Conservation (phyloP, 495 filamentous ascomycete species). For the Opeltia flavorubescens region DNA sequence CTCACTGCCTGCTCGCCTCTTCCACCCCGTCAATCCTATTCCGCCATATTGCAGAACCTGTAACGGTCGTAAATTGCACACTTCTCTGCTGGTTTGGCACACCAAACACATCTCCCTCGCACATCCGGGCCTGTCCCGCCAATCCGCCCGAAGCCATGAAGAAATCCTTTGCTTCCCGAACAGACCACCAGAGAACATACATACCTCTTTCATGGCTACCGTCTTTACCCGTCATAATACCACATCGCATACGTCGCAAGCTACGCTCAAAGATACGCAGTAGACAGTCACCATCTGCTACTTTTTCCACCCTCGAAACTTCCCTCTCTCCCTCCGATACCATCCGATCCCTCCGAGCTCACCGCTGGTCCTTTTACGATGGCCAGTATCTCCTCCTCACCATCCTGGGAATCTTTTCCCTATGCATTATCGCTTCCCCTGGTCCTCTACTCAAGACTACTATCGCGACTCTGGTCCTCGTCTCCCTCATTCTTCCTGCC, state of each 20-base stretch:
- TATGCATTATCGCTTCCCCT: slow-evolving; percentile 63
- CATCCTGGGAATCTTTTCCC: slow-evolving; percentile 61
- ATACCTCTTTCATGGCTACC: slow-evolving; percentile 15
- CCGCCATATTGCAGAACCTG: background rate
- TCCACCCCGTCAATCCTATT: background rate
- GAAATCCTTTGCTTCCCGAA: slow-evolving; percentile 13
- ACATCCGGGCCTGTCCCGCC: background rate
- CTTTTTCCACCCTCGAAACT: slow-evolving; percentile 62
- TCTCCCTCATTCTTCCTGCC: slow-evolving; percentile 66
- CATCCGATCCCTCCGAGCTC: slow-evolving; percentile 51
- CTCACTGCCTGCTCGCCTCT: too few relatives aligned
- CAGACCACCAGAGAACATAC: slow-evolving; percentile 12
- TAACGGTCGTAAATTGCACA: too few relatives aligned
- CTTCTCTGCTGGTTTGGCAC: background rate
- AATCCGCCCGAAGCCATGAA: slow-evolving; percentile 10
- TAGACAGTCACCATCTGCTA: slow-evolving; percentile 54
- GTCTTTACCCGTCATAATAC: slow-evolving; percentile 40
- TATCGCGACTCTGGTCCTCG: slow-evolving; percentile 47
- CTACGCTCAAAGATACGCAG: slow-evolving; percentile 61
- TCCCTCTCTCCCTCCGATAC: slow-evolving; percentile 67
- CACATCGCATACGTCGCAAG: slow-evolving; percentile 57
- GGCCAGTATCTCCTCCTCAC: slow-evolving; percentile 68
- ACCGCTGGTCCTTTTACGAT: slow-evolving; percentile 77
- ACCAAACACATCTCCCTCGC: background rate
- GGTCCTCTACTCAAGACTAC: slow-evolving; percentile 58